Evolutionary conservation across 2,329 filamentous ascomycete genomes (phyloP).

Genomic region (Xylaria hypoxylon): DNA sequence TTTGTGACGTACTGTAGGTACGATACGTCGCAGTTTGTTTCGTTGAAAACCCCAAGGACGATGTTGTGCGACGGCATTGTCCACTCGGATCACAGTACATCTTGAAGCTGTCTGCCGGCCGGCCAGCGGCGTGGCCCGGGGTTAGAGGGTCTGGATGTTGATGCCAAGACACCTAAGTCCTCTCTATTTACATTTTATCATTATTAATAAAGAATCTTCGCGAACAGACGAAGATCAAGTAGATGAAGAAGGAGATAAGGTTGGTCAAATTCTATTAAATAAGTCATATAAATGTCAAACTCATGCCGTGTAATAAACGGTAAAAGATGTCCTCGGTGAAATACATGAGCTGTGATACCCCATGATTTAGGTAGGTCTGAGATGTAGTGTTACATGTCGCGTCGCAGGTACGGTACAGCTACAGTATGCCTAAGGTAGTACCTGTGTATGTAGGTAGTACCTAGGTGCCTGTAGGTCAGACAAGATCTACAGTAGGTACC

Average conservation of each 20-base stretch:
- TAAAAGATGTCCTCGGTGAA: not conserved
- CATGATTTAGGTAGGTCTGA: too few species aligned
- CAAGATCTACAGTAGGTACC: too few species aligned
- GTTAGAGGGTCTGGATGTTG: constrained; percentile 1
- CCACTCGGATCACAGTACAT: constrained; percentile 40
- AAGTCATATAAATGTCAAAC: not conserved
- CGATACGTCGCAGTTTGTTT: not conserved
- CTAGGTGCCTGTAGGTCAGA: too few species aligned
- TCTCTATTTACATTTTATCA: too few species aligned
- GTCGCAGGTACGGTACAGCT: too few species aligned
- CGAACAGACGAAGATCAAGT: too few species aligned
- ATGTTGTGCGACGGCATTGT: constrained; percentile 37
- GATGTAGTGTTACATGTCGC: too few species aligned
- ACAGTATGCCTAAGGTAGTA: too few species aligned
- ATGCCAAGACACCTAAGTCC: too few species aligned
- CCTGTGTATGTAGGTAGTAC: too few species aligned
- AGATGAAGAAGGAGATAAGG: not conserved
- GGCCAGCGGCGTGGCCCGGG: constrained; percentile 46
- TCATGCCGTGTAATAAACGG: not conserved
- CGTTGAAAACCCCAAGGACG: not conserved
- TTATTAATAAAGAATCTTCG: too few species aligned
- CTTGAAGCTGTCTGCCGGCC: constrained; percentile 41
- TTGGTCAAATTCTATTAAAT: not conserved
- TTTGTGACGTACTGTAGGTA: constrained; percentile 2
- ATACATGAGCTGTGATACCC: constrained; percentile 1